These are phyloP conservation scores for Candida incommunis DNA, from an alignment of 805 yeast species.

Conservation along the genomic window DNA sequence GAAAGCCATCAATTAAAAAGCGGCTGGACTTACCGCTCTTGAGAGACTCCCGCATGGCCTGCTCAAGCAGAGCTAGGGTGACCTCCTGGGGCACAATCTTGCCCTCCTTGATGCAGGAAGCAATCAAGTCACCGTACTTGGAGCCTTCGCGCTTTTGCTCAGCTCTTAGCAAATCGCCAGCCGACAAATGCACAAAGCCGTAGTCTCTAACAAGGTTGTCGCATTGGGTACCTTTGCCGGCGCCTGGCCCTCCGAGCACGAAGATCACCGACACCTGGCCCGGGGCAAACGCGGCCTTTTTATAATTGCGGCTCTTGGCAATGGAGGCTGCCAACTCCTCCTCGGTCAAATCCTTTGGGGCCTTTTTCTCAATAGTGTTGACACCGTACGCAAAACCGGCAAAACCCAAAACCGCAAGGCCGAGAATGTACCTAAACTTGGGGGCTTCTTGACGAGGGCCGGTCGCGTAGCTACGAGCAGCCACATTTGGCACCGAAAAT, in stretches of 20 bases:
- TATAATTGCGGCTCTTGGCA: constrained; percentile 12
- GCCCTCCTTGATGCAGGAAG: constrained; percentile 74
- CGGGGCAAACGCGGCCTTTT: constrained; percentile 35
- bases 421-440: constrained; percentile 19
- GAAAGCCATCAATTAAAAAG: constrained; percentile 91
- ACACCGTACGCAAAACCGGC: constrained; percentile 20
- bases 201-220: constrained; percentile 66
- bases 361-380: constrained; percentile 16
- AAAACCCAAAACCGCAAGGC: constrained; percentile 20
- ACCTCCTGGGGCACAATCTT: constrained; percentile 85
- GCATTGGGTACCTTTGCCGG: constrained; percentile 97
- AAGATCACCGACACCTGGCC: constrained; percentile 69
- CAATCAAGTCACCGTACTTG: constrained; percentile 73
- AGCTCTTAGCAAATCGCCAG: constrained; percentile 92
- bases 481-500: no score
- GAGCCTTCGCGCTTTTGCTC: constrained; percentile 80
- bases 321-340: constrained; percentile 24
- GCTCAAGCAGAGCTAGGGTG: constrained; percentile 68
- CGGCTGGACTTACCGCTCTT: constrained; percentile 36
- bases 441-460: constrained; percentile 13
- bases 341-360: constrained; percentile 16
- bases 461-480: neutral
- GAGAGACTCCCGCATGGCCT: constrained; percentile 47
- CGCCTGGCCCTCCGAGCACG: constrained; percentile 95
- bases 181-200: constrained; percentile 77